Conservation (phyloP, 140 eudicot species). For the Erigeron philadelphicus region DNA sequence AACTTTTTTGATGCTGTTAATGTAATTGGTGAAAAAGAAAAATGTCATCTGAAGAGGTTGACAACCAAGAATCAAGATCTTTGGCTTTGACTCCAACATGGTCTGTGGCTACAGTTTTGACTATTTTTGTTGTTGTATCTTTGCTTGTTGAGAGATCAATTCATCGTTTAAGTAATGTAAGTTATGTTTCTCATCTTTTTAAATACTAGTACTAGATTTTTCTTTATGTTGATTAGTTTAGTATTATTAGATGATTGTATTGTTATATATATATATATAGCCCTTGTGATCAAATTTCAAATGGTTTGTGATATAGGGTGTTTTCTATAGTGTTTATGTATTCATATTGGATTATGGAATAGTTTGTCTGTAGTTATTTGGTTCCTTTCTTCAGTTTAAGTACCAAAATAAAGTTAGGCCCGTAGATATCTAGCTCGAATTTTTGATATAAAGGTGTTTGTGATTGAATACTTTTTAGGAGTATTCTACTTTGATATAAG, state of each 20-base stretch:
- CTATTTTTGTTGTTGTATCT: constrained; percentile 54
- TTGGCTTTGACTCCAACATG: constrained; percentile 98
- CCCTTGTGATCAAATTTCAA: not conserved
- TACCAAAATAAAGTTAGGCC: constrained; percentile 6
- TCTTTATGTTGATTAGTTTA: not conserved
- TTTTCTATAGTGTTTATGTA: not conserved
- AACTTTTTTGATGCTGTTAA: not conserved
- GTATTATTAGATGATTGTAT: not conserved
- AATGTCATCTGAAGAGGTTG: constrained; percentile 37
- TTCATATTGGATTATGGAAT: not conserved
- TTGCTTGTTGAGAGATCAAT: constrained; percentile 90
- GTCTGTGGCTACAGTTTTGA: constrained; percentile 88
- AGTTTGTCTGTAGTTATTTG: constrained; percentile 2
- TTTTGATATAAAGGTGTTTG: not conserved
- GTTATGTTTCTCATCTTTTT: constrained; percentile 27
- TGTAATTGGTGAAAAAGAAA: constrained; percentile 23
- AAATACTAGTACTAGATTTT: not conserved
- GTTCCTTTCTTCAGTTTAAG: constrained; percentile 13
- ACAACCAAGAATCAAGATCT: constrained; percentile 65
- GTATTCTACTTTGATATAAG: no score
- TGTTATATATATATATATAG: not conserved
- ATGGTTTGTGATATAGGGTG: not conserved
- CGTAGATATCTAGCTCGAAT: constrained; percentile 4
- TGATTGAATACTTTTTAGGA: no score
- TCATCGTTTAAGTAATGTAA: constrained; percentile 79